Base-by-base conservation (phyloP, 140 eudicot species). In the Bidens hawaiensis region DNA sequence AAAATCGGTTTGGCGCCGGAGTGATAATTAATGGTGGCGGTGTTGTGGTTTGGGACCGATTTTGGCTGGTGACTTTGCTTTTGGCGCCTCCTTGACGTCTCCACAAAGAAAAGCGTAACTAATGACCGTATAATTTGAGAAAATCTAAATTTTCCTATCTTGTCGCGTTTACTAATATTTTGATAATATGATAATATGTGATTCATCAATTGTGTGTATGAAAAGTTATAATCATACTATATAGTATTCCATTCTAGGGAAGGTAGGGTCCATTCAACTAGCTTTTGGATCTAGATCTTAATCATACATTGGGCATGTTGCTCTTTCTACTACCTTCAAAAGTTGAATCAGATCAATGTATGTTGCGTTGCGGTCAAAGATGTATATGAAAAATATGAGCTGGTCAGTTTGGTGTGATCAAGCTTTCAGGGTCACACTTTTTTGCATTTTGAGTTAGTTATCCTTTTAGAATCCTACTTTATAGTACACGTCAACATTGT, bases 161-260 rank as follows among this genome's bases (percentile, higher is more conserved):
- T n/a, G n/a, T n/a, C n/a, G 8, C 13, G 28, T 16, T 22, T 10
- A 19, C 17, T 14, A 6, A 11, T 50, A 31, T 63, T 40, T 26
- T 25, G 28, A 26, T 52, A 53, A 53, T 63, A 62, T 64, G 43
- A 28, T 63, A n/a, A n/a, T n/a, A n/a, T n/a, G n/a, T n/a, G n/a
- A 28, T 63, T 18, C 19, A 54, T 53, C 31, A 24, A 64, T 73
- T 14, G 70, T 43, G 65, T 46, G 25, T 6, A 55, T 46, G 68
- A 61, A 58, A 65, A 57, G 73, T 73, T 45, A 25, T 57, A 66
- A 66, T 73, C 66, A 73, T 73, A 21, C 40, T 57, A 30, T 34
- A 27, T 31, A 59, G 28, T 25, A 48, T 66, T 66, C 64, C 50
- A 48, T 16, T 34, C 10, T 72, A 2, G 21, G 30, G 18, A 24